A percentile compares a stretch with the other conserved stretches of the same genome.
These are phyloP conservation scores for Catharanthus roseus DNA, from an alignment of 257 asterid species.

Conservation along the genomic window DNA sequence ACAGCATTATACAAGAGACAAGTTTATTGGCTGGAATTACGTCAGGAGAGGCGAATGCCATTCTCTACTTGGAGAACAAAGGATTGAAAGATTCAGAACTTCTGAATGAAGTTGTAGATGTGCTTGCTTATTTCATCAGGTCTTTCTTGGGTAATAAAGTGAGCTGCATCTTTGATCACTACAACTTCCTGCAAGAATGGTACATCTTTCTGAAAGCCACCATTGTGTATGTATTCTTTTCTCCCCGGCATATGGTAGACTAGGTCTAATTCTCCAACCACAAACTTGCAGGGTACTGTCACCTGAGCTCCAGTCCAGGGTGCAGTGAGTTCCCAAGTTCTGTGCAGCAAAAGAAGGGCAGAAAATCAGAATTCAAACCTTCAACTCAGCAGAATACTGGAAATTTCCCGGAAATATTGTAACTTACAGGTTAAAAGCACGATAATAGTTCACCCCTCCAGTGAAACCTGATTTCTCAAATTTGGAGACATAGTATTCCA, in stretches of 20 bases:
- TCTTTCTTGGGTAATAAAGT: slow-evolving; percentile 58
- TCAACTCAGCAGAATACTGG: not conserved
- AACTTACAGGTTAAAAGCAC: slow-evolving; percentile 40
- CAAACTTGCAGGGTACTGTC: slow-evolving; percentile 53
- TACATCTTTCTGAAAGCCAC: slow-evolving; percentile 49
- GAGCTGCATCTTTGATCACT: slow-evolving; percentile 62
- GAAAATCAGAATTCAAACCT: not conserved
- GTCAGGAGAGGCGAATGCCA: too few relatives aligned
- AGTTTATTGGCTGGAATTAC: not conserved
- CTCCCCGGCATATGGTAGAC: slow-evolving; percentile 43
- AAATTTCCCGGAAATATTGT: not conserved
- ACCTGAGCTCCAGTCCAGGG: slow-evolving; percentile 64
- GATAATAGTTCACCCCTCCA: slow-evolving; percentile 61
- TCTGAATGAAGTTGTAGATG: slow-evolving; percentile 49
- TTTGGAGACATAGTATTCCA: slow-evolving; percentile 39
- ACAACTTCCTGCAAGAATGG: slow-evolving; percentile 55
- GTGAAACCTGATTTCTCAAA: slow-evolving; percentile 56
- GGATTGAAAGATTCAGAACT: slow-evolving; percentile 26
- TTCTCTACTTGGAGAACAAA: too few relatives aligned
- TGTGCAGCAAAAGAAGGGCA: slow-evolving; percentile 14
- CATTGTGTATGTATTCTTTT: slow-evolving; percentile 53
- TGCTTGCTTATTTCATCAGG: slow-evolving; percentile 60
- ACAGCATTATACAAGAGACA: not conserved
- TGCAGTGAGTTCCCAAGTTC: slow-evolving; percentile 60
- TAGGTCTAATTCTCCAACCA: slow-evolving; percentile 58